These are phyloP conservation scores for Apiotrichum sp. DNA, from an alignment of 1,284 basidiomycete genomes.

Conservation along the genomic window DNA sequence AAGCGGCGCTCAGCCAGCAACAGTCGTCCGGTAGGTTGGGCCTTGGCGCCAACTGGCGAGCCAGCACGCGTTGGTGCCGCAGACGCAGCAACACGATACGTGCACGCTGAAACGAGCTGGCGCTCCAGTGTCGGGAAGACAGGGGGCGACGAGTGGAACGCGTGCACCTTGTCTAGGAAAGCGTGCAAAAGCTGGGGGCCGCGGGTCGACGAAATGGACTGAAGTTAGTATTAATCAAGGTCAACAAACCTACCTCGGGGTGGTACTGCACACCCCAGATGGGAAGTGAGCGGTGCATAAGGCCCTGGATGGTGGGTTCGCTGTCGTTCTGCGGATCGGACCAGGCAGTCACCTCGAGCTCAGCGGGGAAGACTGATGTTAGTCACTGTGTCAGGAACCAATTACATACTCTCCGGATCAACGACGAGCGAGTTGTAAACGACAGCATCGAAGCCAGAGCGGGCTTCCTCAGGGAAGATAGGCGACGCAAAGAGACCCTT, in stretches of 20 bases:
- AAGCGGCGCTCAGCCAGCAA: constrained; percentile 24
- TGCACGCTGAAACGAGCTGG: constrained; percentile 32
- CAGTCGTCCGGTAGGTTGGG: constrained; percentile 3
- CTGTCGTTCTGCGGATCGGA: constrained; percentile 27
- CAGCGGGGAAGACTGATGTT: constrained; percentile 43
- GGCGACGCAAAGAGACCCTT: constrained; percentile 32
- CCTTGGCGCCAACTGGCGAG: constrained; percentile 3
- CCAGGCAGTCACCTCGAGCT: constrained; percentile 51
- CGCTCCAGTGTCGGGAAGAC: constrained; percentile 31
- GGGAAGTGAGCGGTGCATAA: constrained; percentile 59
- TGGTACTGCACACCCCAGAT: constrained; percentile 97
- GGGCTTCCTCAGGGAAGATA: constrained; percentile 19
- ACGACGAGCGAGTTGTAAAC: constrained; percentile 63
- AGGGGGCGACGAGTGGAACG: constrained; percentile 20
- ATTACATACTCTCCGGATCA: constrained; percentile 37
- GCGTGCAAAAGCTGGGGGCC: constrained; percentile 43
- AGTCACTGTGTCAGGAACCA: background rate
- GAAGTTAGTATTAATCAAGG: background rate
- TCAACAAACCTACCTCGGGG: constrained; percentile 57
- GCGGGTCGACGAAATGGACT: constrained; percentile 49
- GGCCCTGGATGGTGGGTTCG: constrained; percentile 41
- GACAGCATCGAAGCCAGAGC: constrained; percentile 59
- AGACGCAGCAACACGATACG: constrained; percentile 32
- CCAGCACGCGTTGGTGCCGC: constrained; percentile 12
- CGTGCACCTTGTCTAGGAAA: constrained; percentile 39